phyloP scores from a whole-genome alignment of 176 grass and related monocot species.

The Puccinellia tenuiflora region DNA sequence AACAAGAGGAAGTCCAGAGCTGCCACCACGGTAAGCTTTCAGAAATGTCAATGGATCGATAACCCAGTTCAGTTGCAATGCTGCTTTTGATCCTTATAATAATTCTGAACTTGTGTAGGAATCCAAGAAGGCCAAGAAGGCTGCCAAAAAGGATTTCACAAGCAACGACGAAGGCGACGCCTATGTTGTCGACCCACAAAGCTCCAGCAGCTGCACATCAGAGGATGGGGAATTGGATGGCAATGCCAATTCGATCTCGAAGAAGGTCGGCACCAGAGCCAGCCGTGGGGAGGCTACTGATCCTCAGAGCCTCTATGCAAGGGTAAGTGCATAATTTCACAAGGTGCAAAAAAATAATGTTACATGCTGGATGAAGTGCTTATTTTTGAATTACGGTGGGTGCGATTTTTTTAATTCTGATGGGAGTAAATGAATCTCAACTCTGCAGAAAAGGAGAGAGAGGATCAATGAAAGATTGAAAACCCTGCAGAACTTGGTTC shows the following conservation, averaged over 20 bases:
- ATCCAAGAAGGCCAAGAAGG: constrained; percentile 48
- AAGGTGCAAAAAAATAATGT: not conserved
- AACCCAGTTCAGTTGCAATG: not conserved
- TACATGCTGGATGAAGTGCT: not conserved
- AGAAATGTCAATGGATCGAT: not conserved
- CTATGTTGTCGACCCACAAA: constrained; percentile 36
- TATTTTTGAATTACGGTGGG: constrained; percentile 26
- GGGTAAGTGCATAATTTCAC: constrained; percentile 38
- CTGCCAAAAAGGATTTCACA: constrained; percentile 16
- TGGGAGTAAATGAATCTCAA: not conserved
- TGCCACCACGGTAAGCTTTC: constrained; percentile 32
- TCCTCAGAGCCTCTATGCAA: constrained; percentile 86
- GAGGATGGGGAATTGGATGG: constrained; percentile 55
- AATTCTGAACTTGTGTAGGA: constrained; percentile 37
- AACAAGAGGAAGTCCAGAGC: constrained; percentile 53
- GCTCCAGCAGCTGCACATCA: constrained; percentile 67
- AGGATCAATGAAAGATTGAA: constrained; percentile 90
- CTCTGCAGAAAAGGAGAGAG: constrained; percentile 92
- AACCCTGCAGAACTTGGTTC: constrained; percentile 82
- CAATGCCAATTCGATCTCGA: constrained; percentile 26
- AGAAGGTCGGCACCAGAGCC: constrained; percentile 44
- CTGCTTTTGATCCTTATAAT: constrained; percentile 11
- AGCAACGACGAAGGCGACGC: constrained; percentile 25
- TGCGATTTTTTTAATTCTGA: not conserved
- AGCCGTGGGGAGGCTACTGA: constrained; percentile 59